These are phyloP conservation scores for Mycena vitilis DNA, from an alignment of 768 basidiomycete species.

Conservation along the genomic window DNA sequence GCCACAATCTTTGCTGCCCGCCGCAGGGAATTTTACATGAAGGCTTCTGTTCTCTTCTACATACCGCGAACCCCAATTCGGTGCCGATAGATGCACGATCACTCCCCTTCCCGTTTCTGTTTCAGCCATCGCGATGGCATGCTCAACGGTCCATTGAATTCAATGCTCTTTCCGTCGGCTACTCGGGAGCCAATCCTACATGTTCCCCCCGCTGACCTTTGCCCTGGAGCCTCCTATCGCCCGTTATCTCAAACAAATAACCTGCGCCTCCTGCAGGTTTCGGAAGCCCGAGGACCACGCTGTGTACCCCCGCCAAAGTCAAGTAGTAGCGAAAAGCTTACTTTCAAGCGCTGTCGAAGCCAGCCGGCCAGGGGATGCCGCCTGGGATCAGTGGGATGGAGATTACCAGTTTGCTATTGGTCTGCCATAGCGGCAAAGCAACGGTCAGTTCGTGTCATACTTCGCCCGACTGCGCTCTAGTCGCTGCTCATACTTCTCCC, in stretches of 20 bases:
- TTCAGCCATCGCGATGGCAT: slow-evolving; percentile 16
- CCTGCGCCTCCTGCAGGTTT: neutral
- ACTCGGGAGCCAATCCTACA: slow-evolving; percentile 3
- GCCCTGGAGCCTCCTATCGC: neutral
- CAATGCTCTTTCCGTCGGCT: neutral
- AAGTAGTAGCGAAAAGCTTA: neutral
- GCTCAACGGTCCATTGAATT: neutral
- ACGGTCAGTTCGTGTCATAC: neutral
- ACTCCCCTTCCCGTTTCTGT: neutral
- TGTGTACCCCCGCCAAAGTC: slow-evolving; percentile 9
- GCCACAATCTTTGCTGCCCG: slow-evolving; percentile 13
- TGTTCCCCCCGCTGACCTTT: neutral
- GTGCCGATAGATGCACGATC: neutral
- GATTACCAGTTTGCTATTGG: too few species aligned
- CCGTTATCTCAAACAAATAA: slow-evolving; percentile 12
- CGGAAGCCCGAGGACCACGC: slow-evolving; percentile 7
- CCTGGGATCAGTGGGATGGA: too few species aligned
- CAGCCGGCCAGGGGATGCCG: too few species aligned
- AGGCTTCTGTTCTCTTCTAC: neutral
- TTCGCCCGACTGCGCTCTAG: too few species aligned
- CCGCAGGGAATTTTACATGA: neutral
- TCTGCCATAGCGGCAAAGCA: neutral
- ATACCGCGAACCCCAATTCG: neutral
- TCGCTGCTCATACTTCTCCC: too few species aligned
- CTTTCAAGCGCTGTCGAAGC: slow-evolving; percentile 1